Evolutionary conservation across 768 basidiomycete species (phyloP).

Genomic region (Thelephora aurantiotincta): DNA sequence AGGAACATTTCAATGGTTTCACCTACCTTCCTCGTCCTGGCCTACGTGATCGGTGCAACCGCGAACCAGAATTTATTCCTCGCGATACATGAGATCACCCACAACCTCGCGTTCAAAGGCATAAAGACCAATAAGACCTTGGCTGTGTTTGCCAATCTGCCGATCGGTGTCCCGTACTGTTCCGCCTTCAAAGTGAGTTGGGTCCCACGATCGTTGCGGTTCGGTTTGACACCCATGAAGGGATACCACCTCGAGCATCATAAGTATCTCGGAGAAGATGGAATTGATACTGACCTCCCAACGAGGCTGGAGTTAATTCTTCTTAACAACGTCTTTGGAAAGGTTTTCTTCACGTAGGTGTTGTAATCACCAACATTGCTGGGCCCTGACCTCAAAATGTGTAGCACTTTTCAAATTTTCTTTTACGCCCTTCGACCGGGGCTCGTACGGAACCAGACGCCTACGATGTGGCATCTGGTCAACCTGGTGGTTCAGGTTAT

Average conservation of each 20-base stretch:
- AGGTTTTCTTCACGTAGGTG: constrained; percentile 92
- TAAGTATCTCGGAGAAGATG: constrained; percentile 90
- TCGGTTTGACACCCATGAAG: constrained; percentile 19
- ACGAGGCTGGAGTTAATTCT: constrained; percentile 72
- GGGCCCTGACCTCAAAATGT: not conserved
- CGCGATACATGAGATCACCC: constrained; percentile 97
- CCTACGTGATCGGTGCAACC: constrained; percentile 85
- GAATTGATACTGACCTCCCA: constrained; percentile 91
- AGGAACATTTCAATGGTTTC: constrained; percentile 59
- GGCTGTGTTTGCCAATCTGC: constrained; percentile 84
- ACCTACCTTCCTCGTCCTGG: constrained; percentile 53
- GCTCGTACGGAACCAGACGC: constrained; percentile 72
- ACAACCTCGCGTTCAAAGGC: constrained; percentile 86
- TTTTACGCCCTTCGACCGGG: constrained; percentile 96
- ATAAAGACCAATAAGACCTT: constrained; percentile 74
- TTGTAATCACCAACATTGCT: not conserved
- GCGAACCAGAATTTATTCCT: constrained; percentile 97
- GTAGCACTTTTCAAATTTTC: constrained; percentile 90
- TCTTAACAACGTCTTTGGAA: constrained; percentile 92
- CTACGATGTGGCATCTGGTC: constrained; percentile 74
- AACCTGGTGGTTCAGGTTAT: constrained; percentile 58
- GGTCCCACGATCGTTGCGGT: not conserved
- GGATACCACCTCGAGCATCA: constrained; percentile 95
- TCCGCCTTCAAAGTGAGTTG: constrained; percentile 79
- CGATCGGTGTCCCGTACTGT: constrained; percentile 90